phyloP scores from a whole-genome alignment of 2,329 filamentous ascomycete species.

The Madurella fahalii region DNA sequence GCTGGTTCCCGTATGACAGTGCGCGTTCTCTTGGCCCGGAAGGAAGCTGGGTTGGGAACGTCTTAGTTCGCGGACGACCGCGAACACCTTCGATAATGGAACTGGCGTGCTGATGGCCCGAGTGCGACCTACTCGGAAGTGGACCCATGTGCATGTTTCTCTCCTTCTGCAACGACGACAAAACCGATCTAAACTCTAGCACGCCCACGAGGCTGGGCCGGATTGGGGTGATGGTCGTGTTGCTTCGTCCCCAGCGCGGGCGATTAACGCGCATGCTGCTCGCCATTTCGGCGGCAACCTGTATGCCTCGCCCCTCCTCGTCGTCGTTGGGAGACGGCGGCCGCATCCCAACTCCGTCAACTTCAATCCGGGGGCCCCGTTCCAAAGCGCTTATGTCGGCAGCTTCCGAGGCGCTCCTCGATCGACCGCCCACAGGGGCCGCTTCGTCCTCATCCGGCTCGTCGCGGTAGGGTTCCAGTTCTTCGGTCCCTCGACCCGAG shows the following conservation, averaged over 20 bases:
- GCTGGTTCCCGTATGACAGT: constrained; percentile 44
- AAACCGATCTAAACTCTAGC: constrained; percentile 85
- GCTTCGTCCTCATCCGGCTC: constrained; percentile 55
- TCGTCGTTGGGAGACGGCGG: constrained; percentile 28
- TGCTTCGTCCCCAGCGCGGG: constrained; percentile 59
- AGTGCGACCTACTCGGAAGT: constrained; percentile 29
- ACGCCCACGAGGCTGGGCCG: constrained; percentile 89
- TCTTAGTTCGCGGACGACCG: constrained; percentile 15
- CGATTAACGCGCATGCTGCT: constrained; percentile 89
- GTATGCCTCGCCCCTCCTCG: constrained; percentile 53
- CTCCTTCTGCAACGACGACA: constrained; percentile 81
- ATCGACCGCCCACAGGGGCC: constrained; percentile 31
- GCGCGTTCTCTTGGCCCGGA: constrained; percentile 37
- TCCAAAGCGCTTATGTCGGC: constrained; percentile 44
- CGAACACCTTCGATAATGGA: constrained; percentile 9
- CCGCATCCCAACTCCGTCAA: constrained; percentile 34
- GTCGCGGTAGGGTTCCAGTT: constrained; percentile 61
- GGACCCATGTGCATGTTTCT: constrained; percentile 49
- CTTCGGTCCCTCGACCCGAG: constrained; percentile 47
- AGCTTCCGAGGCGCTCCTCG: constrained; percentile 23
- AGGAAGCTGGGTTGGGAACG: constrained; percentile 12
- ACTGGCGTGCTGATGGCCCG: constrained; percentile 24
- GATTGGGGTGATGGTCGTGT: constrained; percentile 77
- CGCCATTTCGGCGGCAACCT: constrained; percentile 76
- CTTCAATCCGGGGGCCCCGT: constrained; percentile 44